Base-by-base conservation (phyloP, 2,329 filamentous ascomycete genomes). In the Cladobotryum protrusum region DNA sequence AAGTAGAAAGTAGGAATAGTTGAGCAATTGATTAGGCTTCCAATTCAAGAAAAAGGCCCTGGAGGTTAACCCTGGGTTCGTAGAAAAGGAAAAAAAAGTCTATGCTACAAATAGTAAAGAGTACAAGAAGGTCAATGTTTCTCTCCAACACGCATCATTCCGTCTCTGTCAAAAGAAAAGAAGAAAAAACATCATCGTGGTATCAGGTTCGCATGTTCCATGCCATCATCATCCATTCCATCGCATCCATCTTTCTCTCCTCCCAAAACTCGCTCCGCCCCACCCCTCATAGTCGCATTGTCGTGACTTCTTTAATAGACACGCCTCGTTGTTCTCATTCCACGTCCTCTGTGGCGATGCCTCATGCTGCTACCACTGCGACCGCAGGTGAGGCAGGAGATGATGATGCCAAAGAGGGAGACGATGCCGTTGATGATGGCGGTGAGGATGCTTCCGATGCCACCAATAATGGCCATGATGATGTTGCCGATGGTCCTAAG, bases 341-440 rank as follows among this genome's bases (percentile, higher is more conserved):
- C 35, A 17, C 35, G 24, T 29, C 6, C 53, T 53, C 36, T 4
- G 44, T 40, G 13, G 40, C 37, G 39, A 18, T 32, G 24, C 36
- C 46, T 11, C 17, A 52, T 32, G 17, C 52, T 36, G 15, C 54
- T 47, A 4, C 67, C 67, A 50, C 64, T 63, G 59, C 61, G 66
- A 55, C 77, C 75, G 63, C 78, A 81, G 46, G 77, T 81, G 47
- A 88, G 67, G 73, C 79, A 87, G 55, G 74, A 74, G 67, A 88
- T 79, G 65, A 88, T 73, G 67, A 85, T 81, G 64, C 78, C 76
- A 67, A 82, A 75, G 68, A 87, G 74, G 51, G 75, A 67, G 54
- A 86, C 81, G 60, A 88, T 68, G 61, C 81, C 86, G 65, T 75
- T 76, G 67, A 89, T 78, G 63, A 89, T 84, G 60, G 82, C 81